Evolutionary conservation across 768 basidiomycete genomes (phyloP).

Genomic region (Agaricus subrufescens): DNA sequence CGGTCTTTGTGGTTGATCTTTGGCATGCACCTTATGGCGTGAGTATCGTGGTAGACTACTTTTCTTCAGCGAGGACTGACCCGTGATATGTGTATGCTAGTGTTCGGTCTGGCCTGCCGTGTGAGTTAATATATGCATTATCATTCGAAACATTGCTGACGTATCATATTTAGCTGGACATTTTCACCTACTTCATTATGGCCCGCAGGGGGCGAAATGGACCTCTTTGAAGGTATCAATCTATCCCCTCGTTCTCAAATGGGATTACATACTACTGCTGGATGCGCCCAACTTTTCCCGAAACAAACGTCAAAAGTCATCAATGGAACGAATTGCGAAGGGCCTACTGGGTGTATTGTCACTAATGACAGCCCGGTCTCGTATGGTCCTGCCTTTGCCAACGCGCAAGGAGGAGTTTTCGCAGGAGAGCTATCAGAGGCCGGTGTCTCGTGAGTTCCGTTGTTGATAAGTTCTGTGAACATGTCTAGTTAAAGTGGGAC

Average conservation of each 20-base stretch:
- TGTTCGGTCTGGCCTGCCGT: slow-evolving; percentile 73
- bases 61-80: neutral
- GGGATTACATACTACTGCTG: slow-evolving; percentile 63
- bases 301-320: slow-evolving; percentile 47
- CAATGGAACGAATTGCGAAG: slow-evolving; percentile 55
- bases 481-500: too few species aligned
- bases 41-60: neutral
- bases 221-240: slow-evolving; percentile 83
- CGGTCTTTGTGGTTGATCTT: slow-evolving; percentile 37
- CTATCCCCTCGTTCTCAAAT: slow-evolving; percentile 58
- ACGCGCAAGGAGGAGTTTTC: slow-evolving; percentile 66
- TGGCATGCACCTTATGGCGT: slow-evolving; percentile 47
- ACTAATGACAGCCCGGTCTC: slow-evolving; percentile 47
- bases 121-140: slow-evolving; percentile 15
- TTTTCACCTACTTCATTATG: slow-evolving; percentile 43
- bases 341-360: slow-evolving; percentile 57
- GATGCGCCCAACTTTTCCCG: slow-evolving; percentile 48
- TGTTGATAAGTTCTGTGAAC: neutral
- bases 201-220: slow-evolving; percentile 70
- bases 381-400: slow-evolving; percentile 65
- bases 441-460: slow-evolving; percentile 54
- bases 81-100: slow-evolving; percentile 24
- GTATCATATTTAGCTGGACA: slow-evolving; percentile 21
- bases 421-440: slow-evolving; percentile 65
- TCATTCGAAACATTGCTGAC: too few species aligned